Base-by-base conservation (phyloP, 2,329 filamentous ascomycete genomes). In the Pseudogymnoascus sp. region DNA sequence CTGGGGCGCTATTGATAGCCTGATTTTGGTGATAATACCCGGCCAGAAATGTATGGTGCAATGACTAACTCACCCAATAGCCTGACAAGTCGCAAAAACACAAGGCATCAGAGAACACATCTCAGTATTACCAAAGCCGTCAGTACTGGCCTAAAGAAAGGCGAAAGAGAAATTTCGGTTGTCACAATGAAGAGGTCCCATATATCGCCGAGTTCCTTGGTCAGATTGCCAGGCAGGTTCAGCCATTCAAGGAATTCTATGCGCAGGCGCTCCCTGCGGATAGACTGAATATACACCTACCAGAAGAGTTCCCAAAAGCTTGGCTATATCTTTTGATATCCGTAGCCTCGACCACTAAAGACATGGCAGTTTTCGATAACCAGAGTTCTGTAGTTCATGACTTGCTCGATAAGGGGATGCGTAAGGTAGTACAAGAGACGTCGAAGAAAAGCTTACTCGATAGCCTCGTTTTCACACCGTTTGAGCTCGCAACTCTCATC, bases 1-100 rank as follows among this genome's bases (percentile, higher is more conserved):
- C 62, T 81, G 78, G 79, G 79, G 78, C 1, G 76, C 78, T n/a
- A 40, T 78, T 0, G 69, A 69, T 63, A 47, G 60, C 31, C 13
- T 47, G 28, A 61, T 47, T 61, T 31, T 61, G 31, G 35, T 61
- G 17, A 61, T n/a, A 28, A 38, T 23, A 33, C 21, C 60, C 35
- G 31, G 13, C 15, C 60, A 19, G 19, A 47, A 61, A 21, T 47
- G 3, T 61, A 61, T 35, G 10, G 21, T 23, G 35, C n/a, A 57
- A 33, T 35, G 6, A 17, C 50, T 57, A 57, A 57, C 28, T 6
- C 17, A 35, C 28, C 35, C 26, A 9, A 57, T 35, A 57, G 50
- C 50, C 50, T 11, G 50, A 57, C 33, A 57, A 57, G 17, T 57
- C 50, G 21, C 28, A 57, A 17, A 57, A 57, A n/a, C 5, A 17